Evolutionary conservation across 352 stramenopile species (phyloP).

Genomic region (Discostella stelligera): DNA sequence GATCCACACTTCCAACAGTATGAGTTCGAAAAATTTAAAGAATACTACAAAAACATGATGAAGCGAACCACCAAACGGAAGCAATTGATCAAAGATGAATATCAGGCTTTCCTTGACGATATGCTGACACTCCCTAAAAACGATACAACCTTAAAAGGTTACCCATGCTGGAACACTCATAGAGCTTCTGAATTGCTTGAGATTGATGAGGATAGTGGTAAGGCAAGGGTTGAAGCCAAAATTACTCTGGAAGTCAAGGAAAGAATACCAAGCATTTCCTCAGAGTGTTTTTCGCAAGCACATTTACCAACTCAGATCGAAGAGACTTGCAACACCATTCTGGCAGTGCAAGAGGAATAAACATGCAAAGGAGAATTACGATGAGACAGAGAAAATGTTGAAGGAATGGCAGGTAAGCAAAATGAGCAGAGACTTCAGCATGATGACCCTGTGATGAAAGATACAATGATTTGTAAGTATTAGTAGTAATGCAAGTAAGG

Average conservation of each 20-base stretch:
- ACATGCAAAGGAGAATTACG: conserved; percentile 7
- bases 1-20: conserved; percentile 3
- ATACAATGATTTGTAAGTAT: too few relatives aligned
- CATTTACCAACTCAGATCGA: conserved; percentile 17
- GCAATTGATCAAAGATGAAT: background rate
- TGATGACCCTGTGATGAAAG: too few relatives aligned
- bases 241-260: background rate
- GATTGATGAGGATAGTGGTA: conserved; percentile 9
- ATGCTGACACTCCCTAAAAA: background rate
- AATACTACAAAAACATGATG: background rate
- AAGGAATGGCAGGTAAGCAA: conserved; percentile 1
- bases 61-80: background rate
- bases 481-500: too few relatives aligned
- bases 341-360: conserved; percentile 14
- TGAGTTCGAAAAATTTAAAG: background rate
- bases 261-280: conserved; percentile 21
- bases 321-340: conserved; percentile 1
- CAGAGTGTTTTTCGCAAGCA: conserved; percentile 11
- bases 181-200: conserved; percentile 14
- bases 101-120: background rate
- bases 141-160: conserved; percentile 10
- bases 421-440: too few relatives aligned
- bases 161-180: conserved; percentile 32
- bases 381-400: conserved; percentile 14
- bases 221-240: conserved; percentile 6